Conservation (phyloP, 805 yeast species). For the Nakazawaea peltata region DNA sequence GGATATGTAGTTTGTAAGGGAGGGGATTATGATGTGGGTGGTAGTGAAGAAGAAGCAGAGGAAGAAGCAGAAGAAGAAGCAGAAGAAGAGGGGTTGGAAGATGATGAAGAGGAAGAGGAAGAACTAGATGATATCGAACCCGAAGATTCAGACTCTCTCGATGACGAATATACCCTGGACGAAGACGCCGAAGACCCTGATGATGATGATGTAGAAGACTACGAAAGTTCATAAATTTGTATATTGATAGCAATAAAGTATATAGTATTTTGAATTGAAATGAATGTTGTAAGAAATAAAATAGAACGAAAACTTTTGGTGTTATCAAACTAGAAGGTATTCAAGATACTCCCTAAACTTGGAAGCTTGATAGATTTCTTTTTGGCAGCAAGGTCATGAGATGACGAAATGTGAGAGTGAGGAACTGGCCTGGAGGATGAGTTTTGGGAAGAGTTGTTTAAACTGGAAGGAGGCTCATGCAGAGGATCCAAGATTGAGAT, state of each 20-base stretch:
- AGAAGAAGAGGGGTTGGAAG: conserved; percentile 16
- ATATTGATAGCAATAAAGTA: no score
- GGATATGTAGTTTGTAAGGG: no score
- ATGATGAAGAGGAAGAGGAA: conserved; percentile 34
- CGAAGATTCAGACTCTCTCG: conserved; percentile 15
- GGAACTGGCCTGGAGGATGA: neutral
- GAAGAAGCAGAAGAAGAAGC: conserved; percentile 12
- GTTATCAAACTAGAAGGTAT: conserved; percentile 4
- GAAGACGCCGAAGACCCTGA: conserved; percentile 16
- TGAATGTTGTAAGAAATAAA: no score
- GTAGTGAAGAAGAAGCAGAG: neutral
- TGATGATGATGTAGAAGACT: conserved; percentile 14
- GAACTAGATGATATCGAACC: conserved; percentile 11
- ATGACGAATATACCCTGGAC: no score
- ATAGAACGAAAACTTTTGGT: no score
- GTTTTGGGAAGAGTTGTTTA: conserved; percentile 5
- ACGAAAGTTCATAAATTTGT: no score
- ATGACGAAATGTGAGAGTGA: neutral
- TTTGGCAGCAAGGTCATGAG: conserved; percentile 3
- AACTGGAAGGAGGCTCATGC: neutral
- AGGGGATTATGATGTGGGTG: neutral
- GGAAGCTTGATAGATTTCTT: conserved; percentile 10
- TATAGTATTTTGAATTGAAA: no score
- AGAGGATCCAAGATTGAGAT: no score
- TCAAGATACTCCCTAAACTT: conserved; percentile 9